Conservation (phyloP, 1,284 basidiomycete genomes). For the Tranzscheliella williamsii region DNA sequence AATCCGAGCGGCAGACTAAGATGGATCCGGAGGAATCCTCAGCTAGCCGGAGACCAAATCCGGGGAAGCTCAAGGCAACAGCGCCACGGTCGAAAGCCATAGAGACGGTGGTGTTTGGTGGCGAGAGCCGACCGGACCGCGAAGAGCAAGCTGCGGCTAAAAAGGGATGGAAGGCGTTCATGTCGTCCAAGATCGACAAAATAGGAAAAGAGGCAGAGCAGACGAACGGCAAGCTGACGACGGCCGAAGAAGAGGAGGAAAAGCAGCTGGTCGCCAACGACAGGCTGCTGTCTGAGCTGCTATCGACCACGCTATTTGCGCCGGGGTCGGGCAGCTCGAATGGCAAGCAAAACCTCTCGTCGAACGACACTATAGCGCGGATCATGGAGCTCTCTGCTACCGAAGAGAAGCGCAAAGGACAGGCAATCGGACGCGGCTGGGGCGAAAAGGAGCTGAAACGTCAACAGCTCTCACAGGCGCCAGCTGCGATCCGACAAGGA, state of each 20-base stretch:
- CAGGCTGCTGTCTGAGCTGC: conserved; percentile 48
- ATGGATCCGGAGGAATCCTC: neutral
- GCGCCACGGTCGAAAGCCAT: conserved; percentile 11
- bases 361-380: conserved; percentile 51
- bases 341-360: conserved; percentile 43
- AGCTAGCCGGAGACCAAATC: conserved; percentile 1
- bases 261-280: conserved; percentile 53
- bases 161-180: conserved; percentile 41
- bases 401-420: conserved; percentile 32
- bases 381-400: conserved; percentile 48
- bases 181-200: conserved; percentile 44
- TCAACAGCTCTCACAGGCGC: conserved; percentile 47
- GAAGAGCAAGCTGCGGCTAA: conserved; percentile 24
- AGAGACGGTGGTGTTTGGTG: conserved; percentile 33
- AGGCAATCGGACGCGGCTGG: conserved; percentile 46
- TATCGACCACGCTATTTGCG: conserved; percentile 58
- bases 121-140: conserved; percentile 11
- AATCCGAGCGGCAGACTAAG: neutral
- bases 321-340: conserved; percentile 39
- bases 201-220: conserved; percentile 14
- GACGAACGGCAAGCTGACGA: conserved; percentile 3
- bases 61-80: conserved; percentile 11
- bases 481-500: conserved; percentile 46
- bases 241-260: conserved; percentile 45
- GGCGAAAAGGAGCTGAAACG: conserved; percentile 48